phyloP scores from a whole-genome alignment of 2,329 filamentous ascomycete genomes.

The Apiospora koreana region DNA sequence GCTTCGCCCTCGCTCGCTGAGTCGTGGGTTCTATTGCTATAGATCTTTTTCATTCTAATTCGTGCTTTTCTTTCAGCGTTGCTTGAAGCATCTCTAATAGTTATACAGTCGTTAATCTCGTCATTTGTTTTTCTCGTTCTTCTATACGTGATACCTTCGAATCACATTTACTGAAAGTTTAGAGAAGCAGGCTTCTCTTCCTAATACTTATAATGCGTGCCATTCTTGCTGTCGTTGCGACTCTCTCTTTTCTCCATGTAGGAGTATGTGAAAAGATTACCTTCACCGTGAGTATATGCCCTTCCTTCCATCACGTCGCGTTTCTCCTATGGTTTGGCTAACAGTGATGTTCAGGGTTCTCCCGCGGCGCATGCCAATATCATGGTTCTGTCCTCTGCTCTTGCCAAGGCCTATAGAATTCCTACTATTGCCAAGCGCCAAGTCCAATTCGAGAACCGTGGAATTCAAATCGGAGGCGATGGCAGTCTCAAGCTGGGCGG shows the following conservation, averaged over 20 bases:
- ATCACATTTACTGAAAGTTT: background rate
- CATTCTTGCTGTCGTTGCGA: constrained; percentile 12
- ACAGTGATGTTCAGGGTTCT: constrained; percentile 16
- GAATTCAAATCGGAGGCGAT: background rate
- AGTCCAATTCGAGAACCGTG: constrained; percentile 5
- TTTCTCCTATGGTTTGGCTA: background rate
- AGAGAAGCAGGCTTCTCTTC: constrained; percentile 14
- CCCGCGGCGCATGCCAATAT: constrained; percentile 18
- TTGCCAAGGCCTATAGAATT: background rate
- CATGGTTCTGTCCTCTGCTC: constrained; percentile 10
- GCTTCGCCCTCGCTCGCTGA: background rate
- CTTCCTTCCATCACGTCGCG: background rate
- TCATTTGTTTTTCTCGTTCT: background rate
- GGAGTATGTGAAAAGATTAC: constrained; percentile 13
- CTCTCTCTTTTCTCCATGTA: constrained; percentile 13
- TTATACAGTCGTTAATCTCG: background rate
- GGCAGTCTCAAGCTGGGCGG: background rate
- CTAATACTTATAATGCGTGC: constrained; percentile 17
- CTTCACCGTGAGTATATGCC: constrained; percentile 15
- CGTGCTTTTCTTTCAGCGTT: background rate
- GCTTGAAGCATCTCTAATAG: background rate
- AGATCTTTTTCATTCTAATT: background rate
- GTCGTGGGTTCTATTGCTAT: background rate
- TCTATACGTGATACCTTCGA: background rate
- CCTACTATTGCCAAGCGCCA: constrained; percentile 11